phyloP scores from a whole-genome alignment of 352 stramenopile species.

The Pythium rhizo-oryzae region DNA sequence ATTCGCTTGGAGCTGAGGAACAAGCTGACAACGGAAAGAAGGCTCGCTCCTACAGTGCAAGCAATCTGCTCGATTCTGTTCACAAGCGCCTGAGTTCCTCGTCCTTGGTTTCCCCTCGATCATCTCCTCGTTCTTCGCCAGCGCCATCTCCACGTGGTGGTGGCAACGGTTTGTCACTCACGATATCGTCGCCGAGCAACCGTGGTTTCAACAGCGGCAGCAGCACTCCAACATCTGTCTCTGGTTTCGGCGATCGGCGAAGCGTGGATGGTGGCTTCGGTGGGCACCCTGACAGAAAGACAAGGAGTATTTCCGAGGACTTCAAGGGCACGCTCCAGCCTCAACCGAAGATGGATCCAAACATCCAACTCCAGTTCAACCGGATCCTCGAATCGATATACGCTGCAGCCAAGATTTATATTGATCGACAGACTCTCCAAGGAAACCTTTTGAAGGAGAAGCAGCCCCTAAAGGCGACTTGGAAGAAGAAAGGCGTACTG shows the following conservation, averaged over 20 bases:
- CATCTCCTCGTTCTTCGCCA: constrained; percentile 68
- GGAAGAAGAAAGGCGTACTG: constrained; percentile 89
- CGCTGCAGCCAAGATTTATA: constrained; percentile 83
- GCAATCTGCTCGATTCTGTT: constrained; percentile 83
- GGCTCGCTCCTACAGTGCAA: constrained; percentile 83
- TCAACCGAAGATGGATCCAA: constrained; percentile 85
- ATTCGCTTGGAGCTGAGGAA: constrained; percentile 73
- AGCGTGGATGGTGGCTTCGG: constrained; percentile 59
- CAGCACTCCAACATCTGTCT: constrained; percentile 67
- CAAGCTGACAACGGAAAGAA: constrained; percentile 51
- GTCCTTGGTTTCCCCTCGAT: constrained; percentile 49
- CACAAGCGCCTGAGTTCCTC: constrained; percentile 78
- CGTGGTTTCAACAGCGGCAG: constrained; percentile 60
- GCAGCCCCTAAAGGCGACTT: constrained; percentile 73
- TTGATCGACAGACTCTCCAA: constrained; percentile 68
- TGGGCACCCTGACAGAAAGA: constrained; percentile 53
- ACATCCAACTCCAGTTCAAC: constrained; percentile 86
- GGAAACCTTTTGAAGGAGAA: constrained; percentile 63
- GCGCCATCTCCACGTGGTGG: constrained; percentile 52
- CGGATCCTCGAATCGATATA: constrained; percentile 86
- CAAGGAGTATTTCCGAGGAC: constrained; percentile 83
- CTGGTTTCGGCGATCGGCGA: constrained; percentile 43
- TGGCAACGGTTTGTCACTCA: constrained; percentile 55
- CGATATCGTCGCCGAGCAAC: constrained; percentile 77
- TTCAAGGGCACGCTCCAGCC: constrained; percentile 55